Evolutionary conservation across 1,284 basidiomycete species (phyloP).

Genomic region (Heterobasidion annosum): DNA sequence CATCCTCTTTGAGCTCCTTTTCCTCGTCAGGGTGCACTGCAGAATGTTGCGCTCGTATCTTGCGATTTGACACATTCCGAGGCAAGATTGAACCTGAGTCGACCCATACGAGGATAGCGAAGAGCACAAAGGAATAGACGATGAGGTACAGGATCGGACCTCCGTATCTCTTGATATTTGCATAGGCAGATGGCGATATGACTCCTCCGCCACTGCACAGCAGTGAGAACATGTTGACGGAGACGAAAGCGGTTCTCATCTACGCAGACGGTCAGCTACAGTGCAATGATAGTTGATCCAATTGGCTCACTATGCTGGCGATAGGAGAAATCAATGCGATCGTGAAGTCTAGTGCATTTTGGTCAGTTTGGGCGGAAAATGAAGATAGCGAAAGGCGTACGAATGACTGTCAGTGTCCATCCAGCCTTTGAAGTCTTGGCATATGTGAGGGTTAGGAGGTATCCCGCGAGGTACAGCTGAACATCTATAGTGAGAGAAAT

Average conservation of each 20-base stretch:
- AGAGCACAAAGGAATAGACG: conserved; percentile 41
- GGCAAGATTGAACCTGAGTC: conserved; percentile 50
- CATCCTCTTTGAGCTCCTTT: conserved; percentile 26
- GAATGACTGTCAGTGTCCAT: conserved; percentile 50
- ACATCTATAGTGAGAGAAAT: not conserved
- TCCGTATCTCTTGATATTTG: conserved; percentile 53
- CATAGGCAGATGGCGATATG: conserved; percentile 38
- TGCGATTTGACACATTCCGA: conserved; percentile 3
- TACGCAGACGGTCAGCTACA: conserved; percentile 11
- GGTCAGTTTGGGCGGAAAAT: not conserved
- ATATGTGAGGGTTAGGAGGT: conserved; percentile 64
- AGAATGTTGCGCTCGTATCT: not conserved
- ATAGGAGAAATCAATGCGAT: conserved; percentile 62
- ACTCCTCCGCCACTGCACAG: conserved; percentile 54
- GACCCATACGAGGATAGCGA: conserved; percentile 49
- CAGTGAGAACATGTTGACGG: conserved; percentile 70
- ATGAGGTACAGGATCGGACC: conserved; percentile 73
- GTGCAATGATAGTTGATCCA: conserved; percentile 8
- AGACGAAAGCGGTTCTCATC: conserved; percentile 60
- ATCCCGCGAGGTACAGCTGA: conserved; percentile 55
- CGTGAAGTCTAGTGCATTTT: conserved; percentile 42
- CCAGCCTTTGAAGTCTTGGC: conserved; percentile 49
- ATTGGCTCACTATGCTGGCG: conserved; percentile 47
- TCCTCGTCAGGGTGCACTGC: not conserved
- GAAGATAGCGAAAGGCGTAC: conserved; percentile 16